These are phyloP conservation scores for Claviceps purpurea DNA, from an alignment of 2,329 filamentous ascomycete species.

Conservation along the genomic window DNA sequence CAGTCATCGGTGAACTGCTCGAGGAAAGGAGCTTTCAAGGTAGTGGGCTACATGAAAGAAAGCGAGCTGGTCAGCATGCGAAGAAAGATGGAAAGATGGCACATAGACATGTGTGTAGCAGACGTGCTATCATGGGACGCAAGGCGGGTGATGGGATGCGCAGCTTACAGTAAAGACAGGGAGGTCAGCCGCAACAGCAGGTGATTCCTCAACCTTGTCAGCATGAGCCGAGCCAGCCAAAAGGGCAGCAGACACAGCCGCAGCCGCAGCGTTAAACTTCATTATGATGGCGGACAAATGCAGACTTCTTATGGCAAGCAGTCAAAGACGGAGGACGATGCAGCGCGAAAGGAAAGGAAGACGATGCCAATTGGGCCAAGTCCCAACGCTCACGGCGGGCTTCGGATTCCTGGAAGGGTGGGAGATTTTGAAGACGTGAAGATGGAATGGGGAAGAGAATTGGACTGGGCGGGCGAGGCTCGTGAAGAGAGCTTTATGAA, in stretches of 20 bases:
- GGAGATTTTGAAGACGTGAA: conserved; percentile 8
- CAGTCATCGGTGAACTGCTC: conserved; percentile 98
- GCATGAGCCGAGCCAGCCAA: conserved; percentile 57
- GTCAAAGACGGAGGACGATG: conserved; percentile 5
- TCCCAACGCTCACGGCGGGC: conserved; percentile 17
- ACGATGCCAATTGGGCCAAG: conserved; percentile 7
- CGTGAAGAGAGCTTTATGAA: conserved; percentile 4
- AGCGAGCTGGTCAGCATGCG: conserved; percentile 11
- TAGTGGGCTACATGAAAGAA: conserved; percentile 52
- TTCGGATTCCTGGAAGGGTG: conserved; percentile 14
- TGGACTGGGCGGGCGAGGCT: conserved; percentile 10
- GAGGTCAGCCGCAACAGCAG: conserved; percentile 49
- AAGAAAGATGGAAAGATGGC: neutral
- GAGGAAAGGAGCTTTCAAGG: conserved; percentile 82
- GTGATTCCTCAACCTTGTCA: conserved; percentile 51
- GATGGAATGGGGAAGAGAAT: conserved; percentile 8
- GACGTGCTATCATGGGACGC: neutral
- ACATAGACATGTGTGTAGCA: neutral
- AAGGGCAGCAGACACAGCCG: conserved; percentile 60
- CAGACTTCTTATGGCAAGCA: conserved; percentile 5
- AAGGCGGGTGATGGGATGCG: no score
- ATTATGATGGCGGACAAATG: conserved; percentile 46
- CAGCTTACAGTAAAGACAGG: conserved; percentile 77
- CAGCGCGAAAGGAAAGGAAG: conserved; percentile 12
- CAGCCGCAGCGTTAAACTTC: conserved; percentile 72